Percentiles rank a stretch among this genome's conserved stretches.
Evolutionary conservation across 2,329 filamentous ascomycete species (phyloP).

Genomic region (Plenodomus biglobosus): DNA sequence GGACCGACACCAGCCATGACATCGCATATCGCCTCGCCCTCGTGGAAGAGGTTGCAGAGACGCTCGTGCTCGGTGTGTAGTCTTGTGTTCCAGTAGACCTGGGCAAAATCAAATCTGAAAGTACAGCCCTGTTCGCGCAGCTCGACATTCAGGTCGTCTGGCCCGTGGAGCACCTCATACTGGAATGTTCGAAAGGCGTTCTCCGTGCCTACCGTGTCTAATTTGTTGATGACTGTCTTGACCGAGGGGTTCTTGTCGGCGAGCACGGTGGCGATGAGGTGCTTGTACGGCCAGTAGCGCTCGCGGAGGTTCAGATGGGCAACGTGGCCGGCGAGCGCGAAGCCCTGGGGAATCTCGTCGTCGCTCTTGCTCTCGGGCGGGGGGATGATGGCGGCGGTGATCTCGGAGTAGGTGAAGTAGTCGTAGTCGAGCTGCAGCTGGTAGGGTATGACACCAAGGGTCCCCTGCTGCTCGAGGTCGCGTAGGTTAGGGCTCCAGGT

Average conservation of each 20-base stretch:
- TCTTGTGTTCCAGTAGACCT: constrained; percentile 97
- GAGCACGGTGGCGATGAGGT: constrained; percentile 80
- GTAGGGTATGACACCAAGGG: constrained; percentile 73
- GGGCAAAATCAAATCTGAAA: constrained; percentile 93
- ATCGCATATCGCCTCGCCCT: constrained; percentile 89
- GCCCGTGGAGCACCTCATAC: constrained; percentile 85
- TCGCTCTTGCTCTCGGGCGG: constrained; percentile 69
- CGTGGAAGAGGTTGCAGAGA: constrained; percentile 72
- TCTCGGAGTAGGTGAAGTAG: constrained; percentile 84
- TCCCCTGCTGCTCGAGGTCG: constrained; percentile 67
- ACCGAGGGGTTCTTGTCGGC: constrained; percentile 85
- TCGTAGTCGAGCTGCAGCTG: constrained; percentile 76
- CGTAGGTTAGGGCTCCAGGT: constrained; percentile 75
- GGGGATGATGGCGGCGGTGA: constrained; percentile 76
- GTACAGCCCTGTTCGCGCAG: constrained; percentile 78
- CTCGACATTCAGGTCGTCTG: constrained; percentile 79
- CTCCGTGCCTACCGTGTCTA: constrained; percentile 80
- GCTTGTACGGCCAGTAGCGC: constrained; percentile 80
- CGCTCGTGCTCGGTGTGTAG: constrained; percentile 87
- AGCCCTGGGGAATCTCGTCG: constrained; percentile 80
- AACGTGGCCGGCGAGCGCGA: constrained; percentile 88
- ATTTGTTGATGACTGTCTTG: constrained; percentile 93
- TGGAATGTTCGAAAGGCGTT: constrained; percentile 88
- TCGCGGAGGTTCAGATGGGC: constrained; percentile 90
- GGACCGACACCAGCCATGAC: constrained; percentile 97